Evolutionary conservation across 805 yeast species (phyloP), one percentile per base, ranked within the genome.

Genomic region (Wickerhamiella kurtzmanii): DNA sequence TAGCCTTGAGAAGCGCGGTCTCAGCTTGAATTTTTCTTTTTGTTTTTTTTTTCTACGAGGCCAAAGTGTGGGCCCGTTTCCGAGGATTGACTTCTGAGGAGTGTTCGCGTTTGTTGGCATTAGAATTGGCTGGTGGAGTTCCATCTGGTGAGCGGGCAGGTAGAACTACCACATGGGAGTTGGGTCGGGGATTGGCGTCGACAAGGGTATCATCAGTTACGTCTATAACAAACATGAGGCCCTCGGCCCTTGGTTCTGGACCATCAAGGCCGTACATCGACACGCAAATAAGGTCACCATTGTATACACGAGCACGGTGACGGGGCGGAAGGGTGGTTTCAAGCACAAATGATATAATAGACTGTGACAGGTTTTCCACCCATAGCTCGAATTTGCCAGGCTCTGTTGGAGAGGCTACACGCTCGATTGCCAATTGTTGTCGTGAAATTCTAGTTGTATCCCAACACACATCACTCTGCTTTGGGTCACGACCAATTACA

Each of bases 401-500:
- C 78, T 9, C 17, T 15, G 38, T 22, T 37, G 38, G 48, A 17
- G 25, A 15, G 5, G 22, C 22, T 19, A 40, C 43, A 4, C 55
- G 49, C 57, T 80, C 56, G 13, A 89, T 67, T 25, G 78, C 65
- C 61, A 96, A 87, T 63, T 92, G 97, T 1, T 80, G 70, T 53
- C 86, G 83, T 2, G 96, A 88, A 56, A 89, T 73, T 41, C 96
- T 65, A 54, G 73, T 81, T 54, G 88, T 96, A 28, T 73, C 67
- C 16, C 84, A 74, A 39, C 68, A 68, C 32, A 75, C 71, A 58
- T 82, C 74, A 28, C 54, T 52, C n/a, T 41, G 22, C 6, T 48
- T 75, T 19, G 75, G 46, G 8, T 41, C 47, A 35, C 97, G 68
- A 1, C 98, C 97, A 46, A 89, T 72, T 47, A 79, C 71, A 60